A percentile compares a stretch with the other conserved stretches of the same genome.
Conservation (phyloP, 139 green algal species). For the Coccomyxa sp. region DNA sequence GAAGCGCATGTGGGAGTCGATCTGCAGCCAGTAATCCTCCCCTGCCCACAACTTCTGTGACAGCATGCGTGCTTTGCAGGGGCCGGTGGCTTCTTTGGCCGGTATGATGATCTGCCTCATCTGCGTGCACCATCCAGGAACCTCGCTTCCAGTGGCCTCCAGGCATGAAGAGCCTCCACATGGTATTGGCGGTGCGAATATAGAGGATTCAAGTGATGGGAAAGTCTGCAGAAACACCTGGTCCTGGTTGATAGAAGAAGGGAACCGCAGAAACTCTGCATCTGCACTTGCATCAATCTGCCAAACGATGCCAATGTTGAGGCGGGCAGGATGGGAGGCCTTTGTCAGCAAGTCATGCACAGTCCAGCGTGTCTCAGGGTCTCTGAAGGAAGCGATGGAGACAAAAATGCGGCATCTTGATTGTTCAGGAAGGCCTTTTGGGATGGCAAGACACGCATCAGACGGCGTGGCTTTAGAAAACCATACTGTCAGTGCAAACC, state of each 20-base stretch:
- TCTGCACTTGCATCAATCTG: slow-evolving; percentile 28
- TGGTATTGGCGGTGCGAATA: too few species aligned
- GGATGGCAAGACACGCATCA: too few species aligned
- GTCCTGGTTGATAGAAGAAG: background rate
- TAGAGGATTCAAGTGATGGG: too few species aligned
- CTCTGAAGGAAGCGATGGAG: slow-evolving; percentile 57
- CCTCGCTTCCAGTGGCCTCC: too few species aligned
- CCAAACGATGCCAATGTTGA: slow-evolving; percentile 66
- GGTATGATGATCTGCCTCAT: slow-evolving; percentile 55
- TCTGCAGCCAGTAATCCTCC: slow-evolving; percentile 71
- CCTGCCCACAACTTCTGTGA: slow-evolving; percentile 58
- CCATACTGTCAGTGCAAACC: slow-evolving; percentile 58
- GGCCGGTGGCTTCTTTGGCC: slow-evolving; percentile 47
- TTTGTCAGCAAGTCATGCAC: slow-evolving; percentile 48
- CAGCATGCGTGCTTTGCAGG: slow-evolving; percentile 58
- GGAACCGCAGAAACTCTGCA: background rate
- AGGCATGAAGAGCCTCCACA: too few species aligned
- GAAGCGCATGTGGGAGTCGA: slow-evolving; percentile 72
- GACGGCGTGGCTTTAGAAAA: slow-evolving; percentile 38
- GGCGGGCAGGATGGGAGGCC: slow-evolving; percentile 37
- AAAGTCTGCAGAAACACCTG: too few species aligned
- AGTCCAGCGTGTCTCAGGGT: slow-evolving; percentile 69
- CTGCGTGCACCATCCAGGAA: slow-evolving; percentile 9
- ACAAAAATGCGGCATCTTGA: slow-evolving; percentile 57
- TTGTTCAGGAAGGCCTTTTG: background rate